phyloP scores from a whole-genome alignment of 2,329 filamentous ascomycete genomes.

The Xylariomycetidae sp. region DNA sequence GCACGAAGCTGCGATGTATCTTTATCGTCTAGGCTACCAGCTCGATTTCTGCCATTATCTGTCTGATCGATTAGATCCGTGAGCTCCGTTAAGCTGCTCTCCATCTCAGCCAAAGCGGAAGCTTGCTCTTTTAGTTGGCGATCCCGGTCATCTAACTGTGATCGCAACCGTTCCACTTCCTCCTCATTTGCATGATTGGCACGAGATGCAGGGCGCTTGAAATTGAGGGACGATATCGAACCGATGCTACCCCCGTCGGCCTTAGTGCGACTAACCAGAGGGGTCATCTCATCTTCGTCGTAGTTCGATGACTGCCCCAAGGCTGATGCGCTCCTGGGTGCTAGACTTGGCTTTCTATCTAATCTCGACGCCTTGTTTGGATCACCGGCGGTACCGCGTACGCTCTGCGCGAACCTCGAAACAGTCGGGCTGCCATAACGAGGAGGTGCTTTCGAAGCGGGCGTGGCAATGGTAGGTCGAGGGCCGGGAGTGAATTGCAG shows the following conservation, averaged over 20 bases:
- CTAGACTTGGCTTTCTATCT: conserved; percentile 47
- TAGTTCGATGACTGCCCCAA: conserved; percentile 44
- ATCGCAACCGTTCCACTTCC: conserved; percentile 68
- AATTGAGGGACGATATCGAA: conserved; percentile 50
- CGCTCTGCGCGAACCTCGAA: conserved; percentile 59
- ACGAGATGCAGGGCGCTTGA: conserved; percentile 50
- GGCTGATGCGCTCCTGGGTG: conserved; percentile 56
- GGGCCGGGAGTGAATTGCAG: conserved; percentile 58
- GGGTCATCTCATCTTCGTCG: conserved; percentile 55
- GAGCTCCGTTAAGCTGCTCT: conserved; percentile 41
- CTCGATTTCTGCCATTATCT: conserved; percentile 38
- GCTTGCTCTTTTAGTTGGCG: conserved; percentile 86
- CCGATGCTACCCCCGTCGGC: conserved; percentile 51
- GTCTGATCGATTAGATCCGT: conserved; percentile 64
- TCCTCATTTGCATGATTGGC: conserved; percentile 53
- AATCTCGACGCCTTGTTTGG: conserved; percentile 51
- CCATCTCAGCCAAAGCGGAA: conserved; percentile 80
- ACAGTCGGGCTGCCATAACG: conserved; percentile 61
- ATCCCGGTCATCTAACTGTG: conserved; percentile 78
- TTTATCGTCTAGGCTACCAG: conserved; percentile 57
- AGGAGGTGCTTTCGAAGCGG: conserved; percentile 45
- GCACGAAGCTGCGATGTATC: conserved; percentile 74
- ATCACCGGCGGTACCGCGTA: conserved; percentile 57
- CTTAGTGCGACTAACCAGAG: conserved; percentile 47
- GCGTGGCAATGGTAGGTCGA: conserved; percentile 53